These are phyloP conservation scores for Podila horticola DNA, from an alignment of 192 early-diverging fungal species.

Conservation along the genomic window DNA sequence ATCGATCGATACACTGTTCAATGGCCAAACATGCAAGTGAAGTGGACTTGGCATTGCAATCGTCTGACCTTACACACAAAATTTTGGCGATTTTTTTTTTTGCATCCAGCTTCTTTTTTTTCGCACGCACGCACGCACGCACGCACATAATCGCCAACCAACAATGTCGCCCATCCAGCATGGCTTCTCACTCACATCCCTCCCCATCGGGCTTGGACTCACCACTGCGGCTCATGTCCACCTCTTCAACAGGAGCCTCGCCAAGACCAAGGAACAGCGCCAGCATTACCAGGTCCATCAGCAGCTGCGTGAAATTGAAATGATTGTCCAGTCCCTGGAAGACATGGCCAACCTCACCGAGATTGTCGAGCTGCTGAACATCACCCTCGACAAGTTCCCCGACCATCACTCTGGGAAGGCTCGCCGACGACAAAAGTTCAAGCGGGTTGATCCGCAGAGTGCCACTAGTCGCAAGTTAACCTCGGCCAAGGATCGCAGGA, in stretches of 20 bases:
- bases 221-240: conserved; percentile 27
- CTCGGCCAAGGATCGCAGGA: not conserved
- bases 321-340: not conserved
- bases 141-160: not conserved
- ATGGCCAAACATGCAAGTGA: no score
- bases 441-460: not conserved
- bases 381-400: not conserved
- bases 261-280: not conserved
- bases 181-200: conserved; percentile 7
- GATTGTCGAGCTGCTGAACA: conserved; percentile 8
- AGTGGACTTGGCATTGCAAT: no score
- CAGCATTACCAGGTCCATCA: not conserved
- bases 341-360: conserved; percentile 13
- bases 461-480: not conserved
- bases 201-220: conserved; percentile 27
- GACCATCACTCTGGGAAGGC: not conserved
- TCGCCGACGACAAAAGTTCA: not conserved
- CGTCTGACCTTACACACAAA: no score
- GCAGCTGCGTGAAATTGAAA: not conserved
- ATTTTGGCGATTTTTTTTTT: not conserved
- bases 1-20: no score
- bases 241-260: conserved; percentile 7
- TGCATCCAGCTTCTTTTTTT: not conserved
- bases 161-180: not conserved
- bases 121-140: no score